phyloP scores from a whole-genome alignment of 2,329 filamentous ascomycete genomes.

The Ceratocystiopsis minuta region DNA sequence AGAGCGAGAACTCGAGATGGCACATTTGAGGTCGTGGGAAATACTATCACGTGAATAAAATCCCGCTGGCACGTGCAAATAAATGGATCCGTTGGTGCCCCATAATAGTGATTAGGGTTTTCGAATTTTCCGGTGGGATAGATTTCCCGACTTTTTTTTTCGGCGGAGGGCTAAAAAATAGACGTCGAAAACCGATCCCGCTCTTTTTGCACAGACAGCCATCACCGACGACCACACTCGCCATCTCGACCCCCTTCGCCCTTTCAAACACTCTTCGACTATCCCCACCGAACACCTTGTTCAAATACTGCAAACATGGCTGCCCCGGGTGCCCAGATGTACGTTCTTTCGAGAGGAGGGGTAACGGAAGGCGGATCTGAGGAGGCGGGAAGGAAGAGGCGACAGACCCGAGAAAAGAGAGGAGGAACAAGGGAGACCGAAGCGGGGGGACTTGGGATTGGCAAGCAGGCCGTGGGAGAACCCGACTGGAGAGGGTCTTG shows the following conservation, averaged over 20 bases:
- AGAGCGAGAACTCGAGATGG: no score
- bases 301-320: constrained; percentile 28
- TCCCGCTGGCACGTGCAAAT: no score
- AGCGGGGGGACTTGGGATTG: not conserved
- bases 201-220: no score
- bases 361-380: not conserved
- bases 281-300: not conserved
- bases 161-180: not conserved
- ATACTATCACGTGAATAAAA: no score
- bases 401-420: not conserved
- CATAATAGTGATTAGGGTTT: no score
- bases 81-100: no score
- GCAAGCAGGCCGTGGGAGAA: no score
- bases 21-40: no score
- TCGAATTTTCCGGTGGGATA: not conserved
- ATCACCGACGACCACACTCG: no score
- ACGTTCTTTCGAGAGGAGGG: constrained; percentile 19
- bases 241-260: no score
- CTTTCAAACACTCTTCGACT: no score
- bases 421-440: not conserved
- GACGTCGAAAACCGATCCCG: not conserved
- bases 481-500: not conserved
- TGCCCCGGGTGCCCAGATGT: constrained; percentile 44
- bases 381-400: not conserved
- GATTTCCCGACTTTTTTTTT: not conserved